Base-by-base conservation (phyloP, 345 rosid genomes). In the Lepidium aucheri region DNA sequence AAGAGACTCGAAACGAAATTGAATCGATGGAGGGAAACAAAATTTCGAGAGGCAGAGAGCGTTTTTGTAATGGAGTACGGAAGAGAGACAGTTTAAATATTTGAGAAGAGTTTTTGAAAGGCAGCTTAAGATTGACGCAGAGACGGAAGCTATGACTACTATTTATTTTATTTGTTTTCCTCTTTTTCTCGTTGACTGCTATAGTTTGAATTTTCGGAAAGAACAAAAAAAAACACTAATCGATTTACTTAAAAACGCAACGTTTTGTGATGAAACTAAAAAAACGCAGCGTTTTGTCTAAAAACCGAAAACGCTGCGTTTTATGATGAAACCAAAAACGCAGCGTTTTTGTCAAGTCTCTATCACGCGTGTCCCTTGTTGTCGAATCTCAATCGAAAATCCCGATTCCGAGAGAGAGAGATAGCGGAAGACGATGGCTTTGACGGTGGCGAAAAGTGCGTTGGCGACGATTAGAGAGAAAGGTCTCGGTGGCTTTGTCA, bases 111-210 rank as follows among this genome's bases (percentile, higher is more conserved):
- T 63, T 34, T 60, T 34, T 44, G 3, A 46, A 72, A 74, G 88
- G 73, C 83, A 72, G 97, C 97, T 87, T 91, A 61, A 84, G 83
- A 80, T 79, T 70, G 86, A 88, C 86, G 97, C 97, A 57, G 83
- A 38, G 52, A 30, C 72, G 59, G 73, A 43, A 12, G n/a, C 63
- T 18, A 20, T 8, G 63, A 65, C 63, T 49, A 63, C 49, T 58
- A 39, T 60, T 41, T 4, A 30, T 28, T 5, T 6, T 3, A 3
- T 26, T 3, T 28, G 36, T 57, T 2, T 16, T 16, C 13, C 17
- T 52, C 0, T 15, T 28, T 58, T 13, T 58, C n/a, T 3, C 24
- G 26, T 62, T 62, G 67, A 62, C 67, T 24, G 24, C 24, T 4
- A 9, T 2, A 14, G 38, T 14, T 30, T 59, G 51, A 41, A 59